Base-by-base conservation (phyloP, 2,329 filamentous ascomycete genomes). In the Fusarium pilosicola region DNA sequence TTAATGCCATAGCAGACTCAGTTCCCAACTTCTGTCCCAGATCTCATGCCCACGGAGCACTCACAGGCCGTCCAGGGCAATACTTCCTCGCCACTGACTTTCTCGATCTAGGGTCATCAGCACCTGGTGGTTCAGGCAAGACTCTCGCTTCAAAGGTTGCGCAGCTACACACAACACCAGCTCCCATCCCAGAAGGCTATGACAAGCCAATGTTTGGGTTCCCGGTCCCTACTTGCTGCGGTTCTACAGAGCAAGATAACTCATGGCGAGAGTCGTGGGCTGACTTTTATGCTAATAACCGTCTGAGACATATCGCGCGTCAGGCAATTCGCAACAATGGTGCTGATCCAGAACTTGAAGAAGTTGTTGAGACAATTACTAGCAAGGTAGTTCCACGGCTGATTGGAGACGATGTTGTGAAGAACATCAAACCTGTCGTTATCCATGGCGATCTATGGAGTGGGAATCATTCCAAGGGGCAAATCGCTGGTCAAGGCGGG, bases 371-470 rank as follows among this genome's bases (percentile, higher is more conserved):
- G 75, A 82, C 81, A 49, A 91, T 91, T 0, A 91, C 89, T 0
- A 77, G 79, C 0, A 82, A 82, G 13, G 92, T 97, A 0, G 93
- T 97, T 3, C 94, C 94, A 2, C 84, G 92, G 3, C 83, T 98
- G n/a, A 84, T 98, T 18, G 90, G 91, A 0, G 90, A 94, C 59
- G 86, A 84, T 0, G 89, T 91, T 78, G 81, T 97, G 17, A 84
- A 89, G 54, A 88, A 87, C 0, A 86, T 96, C 32, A 85, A 81
- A n/a, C 94, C 95, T 0, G 95, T 96, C 1, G 88, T 97, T 11
- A 86, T 97, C 1, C 96, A 98, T 79, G 96, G 96, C 2, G 95
- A 98, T 83, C 82, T 98, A n/a, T 98, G 96, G 96, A 93, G 91
- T 73, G 96, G 96, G 1, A 98, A 98, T 81, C 90, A 93, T 56